phyloP scores from a whole-genome alignment of 768 basidiomycete species.

The Polyporus arcularius region DNA sequence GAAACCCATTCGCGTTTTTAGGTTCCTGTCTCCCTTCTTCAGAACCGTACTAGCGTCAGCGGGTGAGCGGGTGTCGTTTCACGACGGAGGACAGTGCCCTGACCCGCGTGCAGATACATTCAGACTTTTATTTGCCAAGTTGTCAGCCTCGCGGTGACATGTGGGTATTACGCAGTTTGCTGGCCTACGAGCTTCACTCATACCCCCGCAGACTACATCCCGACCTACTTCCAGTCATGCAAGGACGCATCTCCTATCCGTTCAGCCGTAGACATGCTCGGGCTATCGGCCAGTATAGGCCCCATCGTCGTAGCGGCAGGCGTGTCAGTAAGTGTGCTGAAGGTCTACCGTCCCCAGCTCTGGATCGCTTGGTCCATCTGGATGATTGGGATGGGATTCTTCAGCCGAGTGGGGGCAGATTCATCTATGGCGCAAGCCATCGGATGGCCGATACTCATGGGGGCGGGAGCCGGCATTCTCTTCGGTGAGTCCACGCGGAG shows the following conservation, averaged over 20 bases:
- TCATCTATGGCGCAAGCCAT: not conserved
- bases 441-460: slow-evolving; percentile 1
- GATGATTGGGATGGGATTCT: not conserved
- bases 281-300: slow-evolving; percentile 31
- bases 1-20: slow-evolving; percentile 18
- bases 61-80: not conserved
- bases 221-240: slow-evolving; percentile 42
- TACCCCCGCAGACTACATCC: slow-evolving; percentile 37
- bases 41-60: slow-evolving; percentile 9
- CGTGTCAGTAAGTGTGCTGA: not conserved
- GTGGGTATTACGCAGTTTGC: not conserved
- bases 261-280: slow-evolving; percentile 36
- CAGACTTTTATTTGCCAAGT: not conserved
- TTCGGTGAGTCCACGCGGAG: slow-evolving; percentile 5
- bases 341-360: not conserved
- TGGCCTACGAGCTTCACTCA: not conserved
- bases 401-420: not conserved
- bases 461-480: slow-evolving; percentile 2
- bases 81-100: no score
- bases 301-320: slow-evolving; percentile 5
- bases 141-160: not conserved
- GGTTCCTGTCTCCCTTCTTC: not conserved
- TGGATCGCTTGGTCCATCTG: not conserved
- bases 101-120: not conserved
- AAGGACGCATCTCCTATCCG: slow-evolving; percentile 36